Evolutionary conservation across 768 basidiomycete species (phyloP).

Genomic region (Gautieria morchelliformis): DNA sequence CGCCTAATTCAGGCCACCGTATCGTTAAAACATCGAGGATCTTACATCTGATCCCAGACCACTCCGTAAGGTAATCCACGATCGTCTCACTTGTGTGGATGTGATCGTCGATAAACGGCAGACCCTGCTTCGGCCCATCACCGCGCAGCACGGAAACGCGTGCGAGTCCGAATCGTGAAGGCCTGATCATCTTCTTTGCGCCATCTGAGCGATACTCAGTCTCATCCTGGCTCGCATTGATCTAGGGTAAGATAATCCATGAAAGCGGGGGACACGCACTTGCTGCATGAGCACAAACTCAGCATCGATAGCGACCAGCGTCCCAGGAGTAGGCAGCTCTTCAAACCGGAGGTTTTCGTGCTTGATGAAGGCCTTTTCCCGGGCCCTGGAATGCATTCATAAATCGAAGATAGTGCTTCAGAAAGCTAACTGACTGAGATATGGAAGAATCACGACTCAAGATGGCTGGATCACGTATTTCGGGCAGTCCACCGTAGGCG

Average conservation of each 20-base stretch:
- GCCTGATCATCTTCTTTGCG: constrained; percentile 84
- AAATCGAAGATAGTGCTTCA: not conserved
- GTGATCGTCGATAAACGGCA: constrained; percentile 96
- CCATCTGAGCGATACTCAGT: constrained; percentile 93
- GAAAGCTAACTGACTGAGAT: constrained; percentile 46
- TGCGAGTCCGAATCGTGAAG: constrained; percentile 85
- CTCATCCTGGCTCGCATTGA: constrained; percentile 56
- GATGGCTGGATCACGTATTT: constrained; percentile 61
- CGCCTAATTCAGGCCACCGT: constrained; percentile 4
- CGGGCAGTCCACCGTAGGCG: constrained; percentile 57
- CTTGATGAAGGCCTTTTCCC: constrained; percentile 61
- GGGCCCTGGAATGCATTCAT: constrained; percentile 42
- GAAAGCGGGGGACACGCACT: constrained; percentile 27
- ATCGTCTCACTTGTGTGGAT: constrained; percentile 94
- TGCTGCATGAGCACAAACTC: constrained; percentile 98
- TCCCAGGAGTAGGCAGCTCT: constrained; percentile 81
- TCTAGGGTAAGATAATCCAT: not conserved
- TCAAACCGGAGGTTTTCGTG: constrained; percentile 63
- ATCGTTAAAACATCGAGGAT: constrained; percentile 3
- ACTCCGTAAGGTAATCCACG: constrained; percentile 95
- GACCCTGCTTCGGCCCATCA: constrained; percentile 64
- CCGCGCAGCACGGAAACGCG: constrained; percentile 92
- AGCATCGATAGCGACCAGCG: constrained; percentile 89
- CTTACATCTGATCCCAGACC: constrained; percentile 90
- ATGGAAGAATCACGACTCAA: constrained; percentile 83